phyloP scores from a whole-genome alignment of 2,329 filamentous ascomycete genomes.

The Aspergillus thermomutatus region DNA sequence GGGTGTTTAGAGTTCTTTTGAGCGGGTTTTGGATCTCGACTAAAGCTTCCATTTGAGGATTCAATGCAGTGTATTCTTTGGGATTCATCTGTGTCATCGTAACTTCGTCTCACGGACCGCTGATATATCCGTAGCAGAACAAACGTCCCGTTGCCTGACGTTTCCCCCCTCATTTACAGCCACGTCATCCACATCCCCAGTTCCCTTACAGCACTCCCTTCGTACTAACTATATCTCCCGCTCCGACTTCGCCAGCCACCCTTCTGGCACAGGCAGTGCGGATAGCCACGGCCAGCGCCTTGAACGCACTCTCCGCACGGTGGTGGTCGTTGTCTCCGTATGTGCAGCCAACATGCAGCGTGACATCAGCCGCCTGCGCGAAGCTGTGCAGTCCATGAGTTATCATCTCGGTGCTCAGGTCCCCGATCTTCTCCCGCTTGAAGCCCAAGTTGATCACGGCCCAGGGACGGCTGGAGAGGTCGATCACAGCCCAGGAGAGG shows the following conservation, averaged over 20 bases:
- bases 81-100: slow-evolving; percentile 1
- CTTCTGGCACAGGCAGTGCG: slow-evolving; percentile 69
- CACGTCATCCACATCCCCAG: not conserved
- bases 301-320: slow-evolving; percentile 93
- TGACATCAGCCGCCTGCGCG: slow-evolving; percentile 82
- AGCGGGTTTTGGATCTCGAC: not conserved
- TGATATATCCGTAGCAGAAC: slow-evolving; percentile 3
- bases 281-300: slow-evolving; percentile 86
- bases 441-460: slow-evolving; percentile 79
- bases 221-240: slow-evolving; percentile 91
- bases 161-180: not conserved
- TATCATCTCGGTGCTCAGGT: slow-evolving; percentile 93
- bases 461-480: slow-evolving; percentile 89
- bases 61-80: not conserved
- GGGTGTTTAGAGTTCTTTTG: slow-evolving; percentile 19
- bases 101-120: slow-evolving; percentile 3
- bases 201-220: slow-evolving; percentile 73
- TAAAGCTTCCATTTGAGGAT: not conserved
- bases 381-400: slow-evolving; percentile 95
- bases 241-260: slow-evolving; percentile 74
- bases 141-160: not conserved
- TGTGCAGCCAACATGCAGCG: slow-evolving; percentile 91
- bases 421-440: slow-evolving; percentile 87
- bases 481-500: slow-evolving; percentile 86
- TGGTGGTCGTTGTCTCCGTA: slow-evolving; percentile 94